phyloP scores from a whole-genome alignment of 257 asterid genomes.

The Dorcoceras hygrometricum region DNA sequence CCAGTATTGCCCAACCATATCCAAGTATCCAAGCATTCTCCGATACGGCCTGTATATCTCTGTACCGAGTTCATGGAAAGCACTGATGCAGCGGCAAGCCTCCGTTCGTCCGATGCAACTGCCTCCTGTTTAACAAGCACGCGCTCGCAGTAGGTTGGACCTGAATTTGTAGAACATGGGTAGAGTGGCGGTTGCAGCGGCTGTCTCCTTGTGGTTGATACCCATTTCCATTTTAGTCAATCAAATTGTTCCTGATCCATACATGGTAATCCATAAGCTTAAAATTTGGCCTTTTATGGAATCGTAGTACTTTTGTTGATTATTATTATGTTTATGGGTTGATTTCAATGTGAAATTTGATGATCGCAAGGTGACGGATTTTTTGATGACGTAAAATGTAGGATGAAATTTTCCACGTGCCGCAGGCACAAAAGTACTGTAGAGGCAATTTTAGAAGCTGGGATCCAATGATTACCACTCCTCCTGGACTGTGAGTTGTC shows the following conservation, averaged over 20 bases:
- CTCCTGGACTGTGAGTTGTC: constrained; percentile 86
- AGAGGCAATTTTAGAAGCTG: constrained; percentile 75
- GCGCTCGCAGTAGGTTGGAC: too few species aligned
- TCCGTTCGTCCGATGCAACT: constrained; percentile 54
- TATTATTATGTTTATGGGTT: constrained; percentile 1
- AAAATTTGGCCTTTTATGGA: constrained; percentile 1
- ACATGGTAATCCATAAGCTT: constrained; percentile 57
- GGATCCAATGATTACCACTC: constrained; percentile 99
- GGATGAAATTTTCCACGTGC: constrained; percentile 97
- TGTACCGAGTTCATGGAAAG: constrained; percentile 49
- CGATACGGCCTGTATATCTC: too few species aligned
- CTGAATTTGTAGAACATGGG: constrained; percentile 45
- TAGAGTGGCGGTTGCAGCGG: constrained; percentile 48
- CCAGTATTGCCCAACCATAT: too few species aligned
- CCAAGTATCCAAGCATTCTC: too few species aligned
- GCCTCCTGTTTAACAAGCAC: constrained; percentile 38
- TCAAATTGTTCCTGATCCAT: constrained; percentile 77
- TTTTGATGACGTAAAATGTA: constrained; percentile 34
- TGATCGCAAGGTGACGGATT: constrained; percentile 10
- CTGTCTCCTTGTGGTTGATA: constrained; percentile 54
- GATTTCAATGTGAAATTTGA: constrained; percentile 10
- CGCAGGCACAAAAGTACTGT: constrained; percentile 85
- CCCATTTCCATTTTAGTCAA: constrained; percentile 65
- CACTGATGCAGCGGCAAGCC: constrained; percentile 66
- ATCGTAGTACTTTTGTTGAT: not conserved